A percentile compares a stretch with the other conserved stretches of the same genome.
Conservation (phyloP, 208 protist genomes). For the Trichomonas gallinae region DNA sequence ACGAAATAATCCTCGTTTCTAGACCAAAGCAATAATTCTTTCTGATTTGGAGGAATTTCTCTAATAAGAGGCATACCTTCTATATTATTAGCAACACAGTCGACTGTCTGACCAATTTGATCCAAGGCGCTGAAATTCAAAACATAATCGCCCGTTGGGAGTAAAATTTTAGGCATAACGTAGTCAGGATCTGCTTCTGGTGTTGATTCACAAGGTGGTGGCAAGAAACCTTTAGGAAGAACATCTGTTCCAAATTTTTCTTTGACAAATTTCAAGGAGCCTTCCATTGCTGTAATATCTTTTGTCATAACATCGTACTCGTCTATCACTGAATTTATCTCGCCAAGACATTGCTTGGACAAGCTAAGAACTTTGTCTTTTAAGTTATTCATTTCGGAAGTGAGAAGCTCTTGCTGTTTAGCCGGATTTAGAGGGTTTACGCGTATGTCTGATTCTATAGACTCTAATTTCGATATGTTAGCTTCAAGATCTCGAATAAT, state of each 20-base stretch:
- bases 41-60: not conserved
- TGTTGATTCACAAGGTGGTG: not conserved
- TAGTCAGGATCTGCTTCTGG: not conserved
- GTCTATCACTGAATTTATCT: not conserved
- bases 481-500: not conserved
- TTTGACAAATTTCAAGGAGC: not conserved
- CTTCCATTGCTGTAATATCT: not conserved
- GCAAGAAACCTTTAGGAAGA: not conserved
- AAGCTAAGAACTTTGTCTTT: not conserved
- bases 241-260: not conserved
- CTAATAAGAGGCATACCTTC: not conserved
- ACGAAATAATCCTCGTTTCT: not conserved
- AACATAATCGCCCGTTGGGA: not conserved
- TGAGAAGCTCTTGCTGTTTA: not conserved
- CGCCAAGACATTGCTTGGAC: not conserved
- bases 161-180: not conserved
- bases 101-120: not conserved
- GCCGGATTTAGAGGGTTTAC: not conserved
- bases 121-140: not conserved
- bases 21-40: not conserved
- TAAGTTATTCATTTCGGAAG: not conserved
- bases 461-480: not conserved
- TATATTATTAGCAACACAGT: not conserved
- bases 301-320: not conserved
- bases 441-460: not conserved